phyloP scores from a whole-genome alignment of 2,329 filamentous ascomycete species.

The Verruconis gallopava region DNA sequence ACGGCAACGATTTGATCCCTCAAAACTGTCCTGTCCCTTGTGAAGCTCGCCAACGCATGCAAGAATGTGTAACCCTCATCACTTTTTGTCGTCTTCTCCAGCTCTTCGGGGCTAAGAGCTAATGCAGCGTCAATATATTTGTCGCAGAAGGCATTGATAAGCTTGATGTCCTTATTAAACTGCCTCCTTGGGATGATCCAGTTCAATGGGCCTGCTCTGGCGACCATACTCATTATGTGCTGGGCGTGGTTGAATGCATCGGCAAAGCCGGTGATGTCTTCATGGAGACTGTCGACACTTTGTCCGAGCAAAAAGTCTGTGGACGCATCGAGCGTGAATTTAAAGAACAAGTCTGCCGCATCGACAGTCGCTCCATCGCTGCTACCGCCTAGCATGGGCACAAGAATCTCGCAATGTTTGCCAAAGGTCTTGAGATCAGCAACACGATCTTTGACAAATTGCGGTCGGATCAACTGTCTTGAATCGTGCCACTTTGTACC shows the following conservation, averaged over 20 bases:
- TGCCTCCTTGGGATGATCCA: slow-evolving; percentile 47
- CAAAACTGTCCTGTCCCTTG: slow-evolving; percentile 52
- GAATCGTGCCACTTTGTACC: slow-evolving; percentile 66
- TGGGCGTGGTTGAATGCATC: slow-evolving; percentile 72
- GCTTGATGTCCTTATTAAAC: slow-evolving; percentile 51
- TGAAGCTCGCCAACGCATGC: slow-evolving; percentile 71
- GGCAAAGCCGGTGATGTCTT: slow-evolving; percentile 56
- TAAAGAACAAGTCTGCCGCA: slow-evolving; percentile 65
- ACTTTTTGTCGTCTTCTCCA: slow-evolving; percentile 58
- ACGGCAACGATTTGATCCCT: slow-evolving; percentile 77
- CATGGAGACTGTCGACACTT: slow-evolving; percentile 49
- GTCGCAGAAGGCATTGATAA: slow-evolving; percentile 65
- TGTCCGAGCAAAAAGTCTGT: slow-evolving; percentile 78
- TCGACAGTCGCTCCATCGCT: slow-evolving; percentile 43
- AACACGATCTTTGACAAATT: slow-evolving; percentile 76
- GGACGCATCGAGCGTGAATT: slow-evolving; percentile 69
- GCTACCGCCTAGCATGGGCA: slow-evolving; percentile 46
- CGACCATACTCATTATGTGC: slow-evolving; percentile 54
- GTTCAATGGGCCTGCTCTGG: slow-evolving; percentile 51
- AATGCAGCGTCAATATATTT: slow-evolving; percentile 66
- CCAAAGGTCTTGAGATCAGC: slow-evolving; percentile 75
- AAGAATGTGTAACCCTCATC: slow-evolving; percentile 72
- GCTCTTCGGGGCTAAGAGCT: slow-evolving; percentile 54
- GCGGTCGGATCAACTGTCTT: slow-evolving; percentile 69
- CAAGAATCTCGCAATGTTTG: slow-evolving; percentile 59